A percentile compares a stretch with the other conserved stretches of the same genome.
Conservation (phyloP, 177 flowering plant species). For the Telopea speciosissima region DNA sequence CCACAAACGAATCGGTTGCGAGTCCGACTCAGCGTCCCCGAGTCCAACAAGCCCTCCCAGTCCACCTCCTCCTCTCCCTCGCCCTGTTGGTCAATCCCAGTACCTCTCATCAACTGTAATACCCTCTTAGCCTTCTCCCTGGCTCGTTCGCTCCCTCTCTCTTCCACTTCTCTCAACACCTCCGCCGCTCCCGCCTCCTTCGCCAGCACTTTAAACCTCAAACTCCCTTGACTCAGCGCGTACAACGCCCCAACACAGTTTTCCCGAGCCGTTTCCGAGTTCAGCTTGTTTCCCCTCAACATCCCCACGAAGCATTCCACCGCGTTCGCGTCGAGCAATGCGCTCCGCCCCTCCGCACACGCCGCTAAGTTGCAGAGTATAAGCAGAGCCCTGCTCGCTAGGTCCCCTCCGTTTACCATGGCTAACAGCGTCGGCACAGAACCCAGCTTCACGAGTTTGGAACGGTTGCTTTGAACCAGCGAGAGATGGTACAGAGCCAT, state of each 20-base stretch:
- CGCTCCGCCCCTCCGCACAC: constrained; percentile 63
- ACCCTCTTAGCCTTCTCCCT: constrained; percentile 72
- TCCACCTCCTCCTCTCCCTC: constrained; percentile 9
- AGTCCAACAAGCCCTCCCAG: constrained; percentile 13
- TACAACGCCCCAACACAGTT: constrained; percentile 14
- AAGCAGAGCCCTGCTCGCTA: constrained; percentile 48
- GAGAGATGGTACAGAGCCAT: constrained; percentile 80
- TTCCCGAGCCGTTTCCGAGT: constrained; percentile 52
- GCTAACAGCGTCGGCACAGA: constrained; percentile 49
- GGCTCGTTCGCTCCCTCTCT: constrained; percentile 66
- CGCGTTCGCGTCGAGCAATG: constrained; percentile 76
- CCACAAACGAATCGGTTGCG: not conserved
- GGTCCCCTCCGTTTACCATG: constrained; percentile 29
- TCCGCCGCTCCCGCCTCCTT: constrained; percentile 72
- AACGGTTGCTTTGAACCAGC: constrained; percentile 64
- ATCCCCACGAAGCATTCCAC: constrained; percentile 53
- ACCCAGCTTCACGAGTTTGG: constrained; percentile 62
- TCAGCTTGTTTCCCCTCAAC: constrained; percentile 33
- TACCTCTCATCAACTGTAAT: constrained; percentile 48
- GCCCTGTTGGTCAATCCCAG: not conserved
- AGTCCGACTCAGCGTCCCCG: constrained; percentile 10
- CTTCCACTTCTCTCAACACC: constrained; percentile 64
- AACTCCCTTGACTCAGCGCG: constrained; percentile 62
- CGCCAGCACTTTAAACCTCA: constrained; percentile 82
- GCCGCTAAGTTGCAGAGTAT: constrained; percentile 74